These are phyloP conservation scores for Hypoxylon sp. DNA, from an alignment of 2,329 filamentous ascomycete species.

Conservation along the genomic window DNA sequence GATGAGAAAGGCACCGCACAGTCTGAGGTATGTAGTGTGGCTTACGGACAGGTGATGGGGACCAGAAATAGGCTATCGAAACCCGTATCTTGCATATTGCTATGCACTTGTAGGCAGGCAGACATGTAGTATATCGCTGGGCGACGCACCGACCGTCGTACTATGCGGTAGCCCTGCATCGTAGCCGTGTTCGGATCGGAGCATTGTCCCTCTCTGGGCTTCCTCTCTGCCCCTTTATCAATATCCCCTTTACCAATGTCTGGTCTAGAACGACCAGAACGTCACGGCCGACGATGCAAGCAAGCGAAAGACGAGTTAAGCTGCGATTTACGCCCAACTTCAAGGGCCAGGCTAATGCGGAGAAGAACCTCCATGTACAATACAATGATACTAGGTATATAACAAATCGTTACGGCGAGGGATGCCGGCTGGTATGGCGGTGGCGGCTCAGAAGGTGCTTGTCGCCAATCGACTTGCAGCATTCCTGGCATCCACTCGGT, in stretches of 20 bases:
- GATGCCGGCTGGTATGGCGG: conserved; percentile 24
- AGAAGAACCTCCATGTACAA: conserved; percentile 21
- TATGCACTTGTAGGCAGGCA: too few relatives aligned
- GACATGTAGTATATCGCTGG: conserved; percentile 26
- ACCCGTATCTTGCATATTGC: conserved; percentile 27
- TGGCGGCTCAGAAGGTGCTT: conserved; percentile 77
- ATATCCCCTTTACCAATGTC: too few relatives aligned
- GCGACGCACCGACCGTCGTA: conserved; percentile 26
- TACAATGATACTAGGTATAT: conserved; percentile 34
- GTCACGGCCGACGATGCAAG: conserved; percentile 10
- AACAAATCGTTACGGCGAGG: conserved; percentile 22
- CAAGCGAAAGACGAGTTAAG: conserved; percentile 6
- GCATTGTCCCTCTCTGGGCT: conserved; percentile 23
- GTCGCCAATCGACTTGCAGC: conserved; percentile 92
- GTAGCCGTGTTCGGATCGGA: conserved; percentile 10
- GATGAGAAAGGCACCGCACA: conserved; percentile 9
- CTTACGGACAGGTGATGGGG: conserved; percentile 4
- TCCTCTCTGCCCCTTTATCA: too few relatives aligned
- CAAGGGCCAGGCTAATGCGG: conserved; percentile 14
- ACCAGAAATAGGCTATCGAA: conserved; percentile 22
- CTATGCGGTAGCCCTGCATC: conserved; percentile 22
- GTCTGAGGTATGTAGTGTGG: conserved; percentile 11
- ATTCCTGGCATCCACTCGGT: conserved; percentile 93
- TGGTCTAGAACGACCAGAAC: conserved; percentile 3
- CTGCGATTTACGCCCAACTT: conserved; percentile 21